These are phyloP conservation scores for Pelagophyceae sp. DNA, from an alignment of 352 stramenopile genomes.

Conservation along the genomic window DNA sequence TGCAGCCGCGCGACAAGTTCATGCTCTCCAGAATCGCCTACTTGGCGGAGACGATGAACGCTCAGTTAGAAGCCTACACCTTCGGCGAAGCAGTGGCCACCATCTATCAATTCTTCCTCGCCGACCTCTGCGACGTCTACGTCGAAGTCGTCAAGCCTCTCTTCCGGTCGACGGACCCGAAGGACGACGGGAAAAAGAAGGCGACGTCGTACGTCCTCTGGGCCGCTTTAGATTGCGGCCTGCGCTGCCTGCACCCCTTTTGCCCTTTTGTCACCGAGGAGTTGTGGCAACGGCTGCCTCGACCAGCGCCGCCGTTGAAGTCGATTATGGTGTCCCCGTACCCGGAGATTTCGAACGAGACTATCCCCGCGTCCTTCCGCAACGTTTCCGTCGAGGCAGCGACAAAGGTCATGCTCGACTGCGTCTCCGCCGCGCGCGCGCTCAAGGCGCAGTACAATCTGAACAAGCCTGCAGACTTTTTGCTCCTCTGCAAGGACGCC, in stretches of 20 bases:
- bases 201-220: conserved; percentile 82
- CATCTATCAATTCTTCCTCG: conserved; percentile 95
- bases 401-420: conserved; percentile 80
- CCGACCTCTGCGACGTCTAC: conserved; percentile 98
- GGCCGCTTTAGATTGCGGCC: conserved; percentile 81
- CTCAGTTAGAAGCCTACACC: conserved; percentile 78
- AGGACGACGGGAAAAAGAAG: conserved; percentile 49
- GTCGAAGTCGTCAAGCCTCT: conserved; percentile 98
- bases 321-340: conserved; percentile 77
- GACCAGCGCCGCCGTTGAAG: conserved; percentile 44
- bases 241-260: conserved; percentile 93
- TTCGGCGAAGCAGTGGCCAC: conserved; percentile 88
- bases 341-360: conserved; percentile 60
- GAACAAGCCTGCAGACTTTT: conserved; percentile 57
- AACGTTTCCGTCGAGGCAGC: conserved; percentile 73
- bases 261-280: conserved; percentile 99
- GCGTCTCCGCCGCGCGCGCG: conserved; percentile 85
- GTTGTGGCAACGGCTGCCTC: conserved; percentile 83
- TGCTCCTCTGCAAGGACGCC: conserved; percentile 71
- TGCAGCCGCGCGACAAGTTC: conserved; percentile 62
- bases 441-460: conserved; percentile 72
- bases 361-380: conserved; percentile 48
- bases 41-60: conserved; percentile 51
- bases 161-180: conserved; percentile 69
- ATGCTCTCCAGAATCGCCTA: conserved; percentile 69